Evolutionary conservation across 768 basidiomycete genomes (phyloP), one percentile per base, ranked within the genome.

Genomic region (Naganishia onofrii): DNA sequence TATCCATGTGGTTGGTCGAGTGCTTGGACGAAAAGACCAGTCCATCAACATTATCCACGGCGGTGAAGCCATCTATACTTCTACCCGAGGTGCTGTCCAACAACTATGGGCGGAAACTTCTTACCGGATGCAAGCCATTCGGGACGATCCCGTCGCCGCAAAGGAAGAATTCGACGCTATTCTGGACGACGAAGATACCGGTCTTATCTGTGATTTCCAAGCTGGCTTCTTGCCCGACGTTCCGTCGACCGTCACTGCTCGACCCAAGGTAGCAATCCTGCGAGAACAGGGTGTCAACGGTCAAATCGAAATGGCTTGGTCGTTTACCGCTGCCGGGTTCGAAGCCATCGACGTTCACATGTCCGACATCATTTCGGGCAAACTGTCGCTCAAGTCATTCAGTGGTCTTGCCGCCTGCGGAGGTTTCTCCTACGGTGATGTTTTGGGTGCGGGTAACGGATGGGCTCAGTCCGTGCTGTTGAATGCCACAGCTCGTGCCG

Each of bases 251-350:
- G 23, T 55, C 55, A 29, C 70, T 79, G 15, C 74, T 66, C 70
- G 74, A 64, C 96, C 96, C 9, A 89, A 87, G 78, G 91, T 99
- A 32, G 95, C 94, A 28, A 92, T 99, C 74, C 85, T 99, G 34
- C 89, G 96, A 60, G 96, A 99, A 81, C 96, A 98, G 78, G 96
- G 96, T 71, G 93, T 98, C 70, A 99, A 99, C 79, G 96, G 96
- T 2, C 94, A 98, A 60, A 84, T 91, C 34, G 96, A 99, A 83
- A 97, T 99, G 96, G 96, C 90, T 0, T 99, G 93, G 93, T 87
- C 94, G 31, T 98, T 99, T 83, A 85, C 88, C 8, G 90, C 87
- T 2, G 93, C 93, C 10, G 96, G 96, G 12, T 99, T 99, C 79
- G 89, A 92, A 74, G 90, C 95, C 10, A 84, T 97, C 66, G 96